Conservation (phyloP, 345 rosid species). For the Lenwebbia sp. region DNA sequence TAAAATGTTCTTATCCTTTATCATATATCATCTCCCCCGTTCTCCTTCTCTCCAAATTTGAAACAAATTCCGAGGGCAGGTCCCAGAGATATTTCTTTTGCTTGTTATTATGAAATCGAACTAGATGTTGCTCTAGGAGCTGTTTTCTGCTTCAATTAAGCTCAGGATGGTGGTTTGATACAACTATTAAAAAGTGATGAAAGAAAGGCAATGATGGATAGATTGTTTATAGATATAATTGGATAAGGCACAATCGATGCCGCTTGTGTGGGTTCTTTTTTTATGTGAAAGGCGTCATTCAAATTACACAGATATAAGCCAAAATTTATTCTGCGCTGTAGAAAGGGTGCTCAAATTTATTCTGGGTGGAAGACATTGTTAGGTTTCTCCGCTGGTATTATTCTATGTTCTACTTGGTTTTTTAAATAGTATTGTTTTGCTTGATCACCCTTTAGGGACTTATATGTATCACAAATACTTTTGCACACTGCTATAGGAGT, state of each 20-base stretch:
- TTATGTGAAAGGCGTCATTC: background rate
- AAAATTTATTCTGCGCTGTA: background rate
- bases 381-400: background rate
- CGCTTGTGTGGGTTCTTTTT: background rate
- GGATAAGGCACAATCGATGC: background rate
- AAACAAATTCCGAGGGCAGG: background rate
- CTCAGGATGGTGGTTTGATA: background rate
- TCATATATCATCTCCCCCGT: background rate
- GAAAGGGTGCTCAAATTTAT: background rate
- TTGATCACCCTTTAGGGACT: background rate
- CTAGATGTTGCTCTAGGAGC: background rate
- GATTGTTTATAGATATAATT: background rate
- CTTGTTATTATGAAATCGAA: background rate
- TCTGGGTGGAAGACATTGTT: background rate
- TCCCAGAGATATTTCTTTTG: background rate
- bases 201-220: background rate
- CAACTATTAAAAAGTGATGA: background rate
- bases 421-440: background rate
- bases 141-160: background rate
- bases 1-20: background rate
- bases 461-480: background rate
- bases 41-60: background rate
- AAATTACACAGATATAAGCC: background rate
- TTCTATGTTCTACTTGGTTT: background rate
- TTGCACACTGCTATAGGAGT: background rate